Conservation (phyloP, 306 rosid species). For the Hylodesmum podocarpum region DNA sequence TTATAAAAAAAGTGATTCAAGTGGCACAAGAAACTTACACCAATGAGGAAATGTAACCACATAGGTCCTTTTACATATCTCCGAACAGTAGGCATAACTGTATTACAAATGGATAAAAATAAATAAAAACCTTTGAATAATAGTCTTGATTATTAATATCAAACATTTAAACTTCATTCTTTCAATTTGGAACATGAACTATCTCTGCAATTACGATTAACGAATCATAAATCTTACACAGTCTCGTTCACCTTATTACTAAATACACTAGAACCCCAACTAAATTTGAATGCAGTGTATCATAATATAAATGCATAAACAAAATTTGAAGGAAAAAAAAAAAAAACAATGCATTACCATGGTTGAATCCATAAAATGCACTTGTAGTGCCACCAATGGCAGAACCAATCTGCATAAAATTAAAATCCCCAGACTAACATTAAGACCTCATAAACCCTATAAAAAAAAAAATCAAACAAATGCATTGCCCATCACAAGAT, state of each 20-base stretch:
- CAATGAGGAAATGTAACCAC: constrained; percentile 92
- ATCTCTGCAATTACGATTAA: background rate
- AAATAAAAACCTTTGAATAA: background rate
- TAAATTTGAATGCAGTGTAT: constrained; percentile 7
- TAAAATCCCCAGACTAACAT: background rate
- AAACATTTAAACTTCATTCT: constrained; percentile 16
- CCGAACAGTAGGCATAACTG: constrained; percentile 86
- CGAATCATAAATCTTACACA: background rate
- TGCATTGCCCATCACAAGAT: background rate
- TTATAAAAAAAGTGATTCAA: background rate
- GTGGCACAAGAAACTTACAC: constrained; percentile 60
- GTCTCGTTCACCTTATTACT: background rate
- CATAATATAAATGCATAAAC: background rate
- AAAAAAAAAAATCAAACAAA: background rate
- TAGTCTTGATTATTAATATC: background rate
- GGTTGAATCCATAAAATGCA: constrained; percentile 95
- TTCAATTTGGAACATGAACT: constrained; percentile 10
- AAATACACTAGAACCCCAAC: background rate
- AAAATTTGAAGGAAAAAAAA: no score
- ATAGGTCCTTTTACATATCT: constrained; percentile 78
- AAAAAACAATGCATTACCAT: constrained; percentile 55
- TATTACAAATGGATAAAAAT: constrained; percentile 25
- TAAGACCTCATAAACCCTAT: background rate
- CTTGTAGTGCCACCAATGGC: constrained; percentile 91
- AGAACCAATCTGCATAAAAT: constrained; percentile 73